These are phyloP conservation scores for Zygoascus hellenicus DNA, from an alignment of 1,139 yeast genomes.

Conservation along the genomic window DNA sequence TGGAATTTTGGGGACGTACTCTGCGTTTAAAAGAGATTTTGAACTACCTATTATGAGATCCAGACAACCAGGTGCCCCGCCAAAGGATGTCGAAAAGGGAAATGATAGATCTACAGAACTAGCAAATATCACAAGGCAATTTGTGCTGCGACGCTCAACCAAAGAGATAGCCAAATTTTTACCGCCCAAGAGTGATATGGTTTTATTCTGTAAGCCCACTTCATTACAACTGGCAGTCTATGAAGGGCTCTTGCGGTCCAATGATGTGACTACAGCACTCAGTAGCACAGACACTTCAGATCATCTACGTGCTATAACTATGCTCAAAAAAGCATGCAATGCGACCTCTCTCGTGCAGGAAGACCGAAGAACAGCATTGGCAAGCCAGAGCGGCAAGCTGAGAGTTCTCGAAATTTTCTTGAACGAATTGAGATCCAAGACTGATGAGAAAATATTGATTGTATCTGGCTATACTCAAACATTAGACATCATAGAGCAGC, in stretches of 20 bases:
- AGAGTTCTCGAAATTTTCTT: constrained; percentile 32
- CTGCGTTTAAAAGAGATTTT: constrained; percentile 58
- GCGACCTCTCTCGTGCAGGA: constrained; percentile 60
- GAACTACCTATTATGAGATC: constrained; percentile 69
- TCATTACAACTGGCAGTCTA: constrained; percentile 53
- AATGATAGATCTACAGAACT: constrained; percentile 56
- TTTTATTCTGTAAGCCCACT: constrained; percentile 76
- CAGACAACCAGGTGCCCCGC: constrained; percentile 62
- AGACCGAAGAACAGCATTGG: neutral
- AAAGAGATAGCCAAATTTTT: constrained; percentile 58
- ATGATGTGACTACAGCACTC: constrained; percentile 23
- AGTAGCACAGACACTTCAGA: constrained; percentile 37
- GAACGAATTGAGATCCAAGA: constrained; percentile 25
- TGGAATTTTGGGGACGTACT: constrained; percentile 62
- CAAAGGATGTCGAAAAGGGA: constrained; percentile 52
- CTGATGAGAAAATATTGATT: constrained; percentile 71
- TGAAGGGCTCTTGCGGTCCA: constrained; percentile 35
- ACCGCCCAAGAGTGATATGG: constrained; percentile 73
- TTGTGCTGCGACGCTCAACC: constrained; percentile 72
- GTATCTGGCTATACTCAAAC: constrained; percentile 90
- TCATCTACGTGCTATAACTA: constrained; percentile 64
- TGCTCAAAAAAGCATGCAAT: constrained; percentile 77
- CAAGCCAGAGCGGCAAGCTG: constrained; percentile 32
- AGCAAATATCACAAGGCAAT: constrained; percentile 55
- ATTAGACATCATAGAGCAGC: constrained; percentile 62